Percentiles rank a stretch among this genome's conserved stretches.
Conservation (phyloP, 257 asterid species). For the Solanum okadae region DNA sequence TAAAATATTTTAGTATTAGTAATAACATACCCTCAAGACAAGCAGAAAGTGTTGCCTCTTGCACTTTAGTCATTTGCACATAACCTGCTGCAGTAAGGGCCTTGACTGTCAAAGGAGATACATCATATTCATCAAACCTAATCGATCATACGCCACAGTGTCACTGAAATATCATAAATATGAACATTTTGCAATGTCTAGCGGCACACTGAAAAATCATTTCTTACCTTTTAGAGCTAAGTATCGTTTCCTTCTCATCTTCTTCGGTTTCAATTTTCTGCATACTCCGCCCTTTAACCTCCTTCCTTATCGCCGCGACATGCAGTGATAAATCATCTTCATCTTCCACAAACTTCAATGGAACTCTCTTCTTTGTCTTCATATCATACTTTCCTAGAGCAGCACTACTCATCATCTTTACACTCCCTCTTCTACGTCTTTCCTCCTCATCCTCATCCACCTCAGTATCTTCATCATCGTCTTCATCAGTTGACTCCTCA, state of each 20-base stretch:
- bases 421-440: slow-evolving; percentile 7
- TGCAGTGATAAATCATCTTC: slow-evolving; percentile 60
- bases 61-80: slow-evolving; percentile 80
- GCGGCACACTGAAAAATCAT: background rate
- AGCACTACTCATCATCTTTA: slow-evolving; percentile 49
- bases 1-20: background rate
- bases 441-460: slow-evolving; percentile 34
- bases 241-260: slow-evolving; percentile 40
- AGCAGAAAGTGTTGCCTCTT: slow-evolving; percentile 77
- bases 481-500: slow-evolving; percentile 36
- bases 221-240: slow-evolving; percentile 61
- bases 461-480: slow-evolving; percentile 18
- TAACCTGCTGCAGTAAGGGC: slow-evolving; percentile 86
- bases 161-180: slow-evolving; percentile 2
- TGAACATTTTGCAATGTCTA: background rate
- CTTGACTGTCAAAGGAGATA: slow-evolving; percentile 60
- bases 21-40: slow-evolving; percentile 56
- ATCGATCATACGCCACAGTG: slow-evolving; percentile 7
- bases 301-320: slow-evolving; percentile 52
- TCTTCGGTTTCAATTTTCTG: slow-evolving; percentile 24
- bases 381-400: slow-evolving; percentile 66
- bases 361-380: slow-evolving; percentile 58
- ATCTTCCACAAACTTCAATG: slow-evolving; percentile 45
- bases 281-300: slow-evolving; percentile 39
- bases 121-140: slow-evolving; percentile 86